Evolutionary conservation across 306 rosid genomes (phyloP).

Genomic region (Lathyrus tuberosus): DNA sequence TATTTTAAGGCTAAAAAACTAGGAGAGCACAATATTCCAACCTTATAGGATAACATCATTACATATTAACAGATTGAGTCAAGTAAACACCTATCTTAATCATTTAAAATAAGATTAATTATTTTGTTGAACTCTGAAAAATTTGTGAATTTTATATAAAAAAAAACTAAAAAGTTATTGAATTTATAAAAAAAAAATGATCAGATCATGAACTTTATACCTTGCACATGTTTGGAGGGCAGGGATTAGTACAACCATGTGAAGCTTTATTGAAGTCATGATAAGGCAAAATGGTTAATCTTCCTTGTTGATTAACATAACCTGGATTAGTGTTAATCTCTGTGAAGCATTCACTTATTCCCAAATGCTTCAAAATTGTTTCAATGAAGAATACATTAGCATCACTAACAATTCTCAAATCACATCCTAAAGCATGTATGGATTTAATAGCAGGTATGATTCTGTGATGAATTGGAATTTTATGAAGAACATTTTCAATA

Average conservation of each 20-base stretch:
- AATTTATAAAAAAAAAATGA: background rate
- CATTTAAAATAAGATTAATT: background rate
- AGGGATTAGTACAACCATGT: slow-evolving; percentile 56
- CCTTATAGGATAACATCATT: slow-evolving; percentile 26
- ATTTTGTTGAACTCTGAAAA: background rate
- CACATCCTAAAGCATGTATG: slow-evolving; percentile 73
- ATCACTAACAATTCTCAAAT: slow-evolving; percentile 79
- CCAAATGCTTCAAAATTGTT: slow-evolving; percentile 67
- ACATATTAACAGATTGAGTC: slow-evolving; percentile 16
- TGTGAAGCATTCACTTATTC: slow-evolving; percentile 62
- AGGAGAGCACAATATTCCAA: background rate
- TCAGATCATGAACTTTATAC: slow-evolving; percentile 35
- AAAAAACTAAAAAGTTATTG: background rate
- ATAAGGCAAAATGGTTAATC: slow-evolving; percentile 57
- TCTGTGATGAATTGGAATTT: slow-evolving; percentile 60
- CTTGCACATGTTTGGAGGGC: slow-evolving; percentile 96
- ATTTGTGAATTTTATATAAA: background rate
- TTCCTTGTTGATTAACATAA: slow-evolving; percentile 66
- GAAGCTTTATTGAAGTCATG: slow-evolving; percentile 59
- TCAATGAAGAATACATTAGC: slow-evolving; percentile 78
- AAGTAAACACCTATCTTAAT: slow-evolving; percentile 21
- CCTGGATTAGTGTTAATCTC: slow-evolving; percentile 76
- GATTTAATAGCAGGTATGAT: slow-evolving; percentile 65
- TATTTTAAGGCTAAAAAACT: too few species aligned
- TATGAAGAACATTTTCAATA: slow-evolving; percentile 50